Evolutionary conservation across 148 eudicot genomes (phyloP).

Genomic region (Arbutus unedo): DNA sequence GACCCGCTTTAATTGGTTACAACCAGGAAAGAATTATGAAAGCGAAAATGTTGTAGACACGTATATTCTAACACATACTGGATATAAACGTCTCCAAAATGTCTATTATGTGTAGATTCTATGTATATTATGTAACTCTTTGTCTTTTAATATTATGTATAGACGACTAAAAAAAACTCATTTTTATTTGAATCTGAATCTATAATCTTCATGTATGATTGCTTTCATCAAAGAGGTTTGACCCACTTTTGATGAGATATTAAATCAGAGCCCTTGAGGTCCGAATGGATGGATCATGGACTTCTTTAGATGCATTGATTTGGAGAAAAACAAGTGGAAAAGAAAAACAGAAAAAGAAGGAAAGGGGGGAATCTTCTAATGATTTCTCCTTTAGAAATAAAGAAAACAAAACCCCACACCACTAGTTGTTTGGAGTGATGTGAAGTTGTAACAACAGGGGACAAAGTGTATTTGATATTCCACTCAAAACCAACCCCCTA

Average conservation of each 20-base stretch:
- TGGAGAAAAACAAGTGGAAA: no score
- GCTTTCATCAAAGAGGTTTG: background rate
- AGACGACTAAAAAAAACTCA: no score
- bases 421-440: background rate
- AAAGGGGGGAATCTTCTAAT: constrained; percentile 5
- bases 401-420: background rate
- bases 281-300: background rate
- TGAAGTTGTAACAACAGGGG: background rate
- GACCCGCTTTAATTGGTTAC: no score
- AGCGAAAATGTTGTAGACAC: no score
- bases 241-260: constrained; percentile 2
- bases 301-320: constrained; percentile 10
- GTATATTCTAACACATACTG: no score
- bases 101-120: no score
- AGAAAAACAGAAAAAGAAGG: background rate
- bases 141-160: no score
- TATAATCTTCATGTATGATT: no score
- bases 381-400: constrained; percentile 16
- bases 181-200: no score
- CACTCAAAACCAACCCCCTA: background rate
- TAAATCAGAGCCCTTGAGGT: constrained; percentile 7
- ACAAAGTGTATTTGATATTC: background rate
- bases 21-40: no score
- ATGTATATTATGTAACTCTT: no score
- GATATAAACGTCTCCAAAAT: no score